These are phyloP conservation scores for Albugo laibachii DNA, from an alignment of 352 stramenopile species.

Conservation along the genomic window DNA sequence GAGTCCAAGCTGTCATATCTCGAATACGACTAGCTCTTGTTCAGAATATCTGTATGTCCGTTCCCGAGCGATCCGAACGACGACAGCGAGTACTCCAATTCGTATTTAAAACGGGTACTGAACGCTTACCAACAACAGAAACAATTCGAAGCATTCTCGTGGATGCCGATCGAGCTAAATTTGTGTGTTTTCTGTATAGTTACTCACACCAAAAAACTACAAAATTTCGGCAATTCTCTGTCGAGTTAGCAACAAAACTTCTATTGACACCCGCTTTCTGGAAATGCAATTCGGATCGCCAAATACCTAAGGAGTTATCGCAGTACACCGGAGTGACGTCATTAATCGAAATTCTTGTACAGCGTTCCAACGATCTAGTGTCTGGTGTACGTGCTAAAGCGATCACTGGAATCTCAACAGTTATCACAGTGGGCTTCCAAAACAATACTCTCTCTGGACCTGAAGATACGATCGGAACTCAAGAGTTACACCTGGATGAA, in stretches of 20 bases:
- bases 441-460: slow-evolving; percentile 1
- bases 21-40: slow-evolving; percentile 29
- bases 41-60: slow-evolving; percentile 60
- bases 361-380: slow-evolving; percentile 57
- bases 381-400: slow-evolving; percentile 63
- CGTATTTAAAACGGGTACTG: slow-evolving; percentile 17
- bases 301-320: slow-evolving; percentile 14
- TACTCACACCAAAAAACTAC: slow-evolving; percentile 54
- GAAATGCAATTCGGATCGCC: slow-evolving; percentile 10
- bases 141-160: slow-evolving; percentile 16
- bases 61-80: slow-evolving; percentile 49
- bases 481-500: slow-evolving; percentile 1
- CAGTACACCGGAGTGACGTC: slow-evolving; percentile 29
- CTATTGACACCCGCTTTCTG: slow-evolving; percentile 38
- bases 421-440: slow-evolving; percentile 25
- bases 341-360: slow-evolving; percentile 44
- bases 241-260: slow-evolving; percentile 50
- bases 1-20: slow-evolving; percentile 15
- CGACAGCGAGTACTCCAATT: slow-evolving; percentile 39
- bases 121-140: slow-evolving; percentile 1
- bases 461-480: slow-evolving; percentile 9
- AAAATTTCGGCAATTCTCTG: slow-evolving; percentile 62
- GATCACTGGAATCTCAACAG: slow-evolving; percentile 46
- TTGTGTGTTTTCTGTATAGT: slow-evolving; percentile 46
- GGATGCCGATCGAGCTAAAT: slow-evolving; percentile 19